Evolutionary conservation across 768 basidiomycete species (phyloP), one percentile per base, ranked within the genome.

Genomic region (Kwoniella shandongensis): DNA sequence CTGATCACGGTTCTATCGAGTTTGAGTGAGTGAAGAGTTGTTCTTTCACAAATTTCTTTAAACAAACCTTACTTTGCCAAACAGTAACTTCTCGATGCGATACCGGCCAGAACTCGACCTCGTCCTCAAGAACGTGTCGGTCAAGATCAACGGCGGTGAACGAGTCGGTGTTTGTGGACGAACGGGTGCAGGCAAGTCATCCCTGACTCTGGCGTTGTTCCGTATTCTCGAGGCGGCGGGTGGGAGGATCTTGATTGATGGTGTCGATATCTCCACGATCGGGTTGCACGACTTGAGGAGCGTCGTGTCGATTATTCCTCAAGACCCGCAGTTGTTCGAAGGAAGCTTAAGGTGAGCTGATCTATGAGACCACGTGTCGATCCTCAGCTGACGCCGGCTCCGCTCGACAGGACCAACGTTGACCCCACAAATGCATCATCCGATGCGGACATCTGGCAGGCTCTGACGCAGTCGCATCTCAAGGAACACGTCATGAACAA

Each of bases 361-460:
- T 42, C 7, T 18, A 42, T 18, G n/a, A 23, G 5, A 42, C 22
- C 40, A 17, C 6, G 32, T 10, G 36, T 38, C 11, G 36, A 38
- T 38, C 10, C 17, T n/a, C 40, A 42, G 17, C 40, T 42, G n/a
- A 42, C 40, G 40, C 40, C n/a, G 7, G 40, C 17, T 23, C 36
- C 11, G 36, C 11, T 18, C 40, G n/a, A 7, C 36, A 90, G 52
- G 85, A 91, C 64, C 56, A 96, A 96, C 69, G 87, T 96, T 54
- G 93, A 96, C 74, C 93, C 92, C 8, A 82, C 88, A 17, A 86
- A 87, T 0, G 79, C 81, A 55, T 78, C 88, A 59, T 79, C 81
- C 17, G 93, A 98, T 75, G 82, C 78, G 1, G 87, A 89, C 58
- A 89, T 98, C 23, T 98, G 94, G 94, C 78, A 78, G 13, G 89